Conservation (phyloP, 768 basidiomycete genomes). For the Agaricus bisporus region DNA sequence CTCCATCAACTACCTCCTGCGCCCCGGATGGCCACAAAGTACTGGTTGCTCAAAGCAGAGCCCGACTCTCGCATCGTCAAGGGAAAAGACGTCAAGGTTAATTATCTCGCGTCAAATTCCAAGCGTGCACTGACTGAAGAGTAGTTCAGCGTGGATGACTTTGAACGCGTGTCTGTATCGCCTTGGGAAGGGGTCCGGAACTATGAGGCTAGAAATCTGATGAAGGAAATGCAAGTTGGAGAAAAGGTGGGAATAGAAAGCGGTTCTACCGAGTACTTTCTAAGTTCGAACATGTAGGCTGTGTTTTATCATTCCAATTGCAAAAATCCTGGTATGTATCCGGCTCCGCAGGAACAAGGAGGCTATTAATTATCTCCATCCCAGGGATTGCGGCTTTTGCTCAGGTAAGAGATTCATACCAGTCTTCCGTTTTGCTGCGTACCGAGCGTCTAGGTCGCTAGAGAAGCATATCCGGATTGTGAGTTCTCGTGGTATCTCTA, state of each 20-base stretch:
- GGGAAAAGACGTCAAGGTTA: constrained; percentile 80
- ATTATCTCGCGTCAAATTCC: constrained; percentile 2
- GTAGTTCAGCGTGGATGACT: constrained; percentile 85
- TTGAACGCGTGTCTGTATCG: constrained; percentile 62
- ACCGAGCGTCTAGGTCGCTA: constrained; percentile 47
- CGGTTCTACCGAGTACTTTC: neutral
- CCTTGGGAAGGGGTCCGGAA: constrained; percentile 89
- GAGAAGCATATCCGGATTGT: constrained; percentile 90
- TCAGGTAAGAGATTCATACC: constrained; percentile 39
- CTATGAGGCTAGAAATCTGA: constrained; percentile 75
- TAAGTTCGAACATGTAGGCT: constrained; percentile 36
- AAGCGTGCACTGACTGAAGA: neutral
- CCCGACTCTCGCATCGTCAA: constrained; percentile 80
- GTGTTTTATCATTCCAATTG: constrained; percentile 88
- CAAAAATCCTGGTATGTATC: constrained; percentile 62
- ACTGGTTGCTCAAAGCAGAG: constrained; percentile 84
- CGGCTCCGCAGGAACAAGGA: neutral
- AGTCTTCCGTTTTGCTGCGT: constrained; percentile 4
- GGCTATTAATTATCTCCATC: neutral
- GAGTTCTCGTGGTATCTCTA: constrained; percentile 22
- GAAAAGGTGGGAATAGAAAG: constrained; percentile 49
- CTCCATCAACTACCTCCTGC: neutral
- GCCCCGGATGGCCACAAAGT: constrained; percentile 17
- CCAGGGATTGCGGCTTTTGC: constrained; percentile 78
- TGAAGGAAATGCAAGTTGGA: constrained; percentile 73